Percentiles rank a stretch among this genome's conserved stretches.
Evolutionary conservation across 495 filamentous ascomycete genomes (phyloP).

Genomic region (Penicillium flavigenum): DNA sequence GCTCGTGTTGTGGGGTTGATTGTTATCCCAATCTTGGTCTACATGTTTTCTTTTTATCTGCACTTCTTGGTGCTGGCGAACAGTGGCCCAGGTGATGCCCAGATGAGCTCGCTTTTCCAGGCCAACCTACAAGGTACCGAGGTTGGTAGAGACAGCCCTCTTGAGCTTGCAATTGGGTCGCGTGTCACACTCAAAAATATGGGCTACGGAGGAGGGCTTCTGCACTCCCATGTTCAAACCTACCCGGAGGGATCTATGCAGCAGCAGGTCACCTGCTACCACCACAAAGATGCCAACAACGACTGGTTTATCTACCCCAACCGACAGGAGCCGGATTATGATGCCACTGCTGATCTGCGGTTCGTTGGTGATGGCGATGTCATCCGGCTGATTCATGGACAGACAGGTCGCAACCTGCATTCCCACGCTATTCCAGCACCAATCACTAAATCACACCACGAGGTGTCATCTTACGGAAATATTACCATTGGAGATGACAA

Average conservation of each 20-base stretch:
- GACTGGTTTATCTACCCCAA: slow-evolving; percentile 99
- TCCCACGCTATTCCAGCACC: slow-evolving; percentile 88
- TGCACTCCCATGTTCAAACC: slow-evolving; percentile 95
- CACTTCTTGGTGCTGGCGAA: slow-evolving; percentile 93
- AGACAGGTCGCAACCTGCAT: slow-evolving; percentile 95
- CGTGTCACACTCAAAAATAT: slow-evolving; percentile 96
- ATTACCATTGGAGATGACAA: slow-evolving; percentile 96
- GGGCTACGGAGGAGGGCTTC: slow-evolving; percentile 96
- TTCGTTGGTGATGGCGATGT: slow-evolving; percentile 76
- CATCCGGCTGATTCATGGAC: slow-evolving; percentile 88
- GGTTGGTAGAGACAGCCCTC: slow-evolving; percentile 87
- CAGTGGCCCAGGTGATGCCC: slow-evolving; percentile 93
- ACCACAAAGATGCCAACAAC: slow-evolving; percentile 99
- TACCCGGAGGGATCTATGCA: slow-evolving; percentile 92
- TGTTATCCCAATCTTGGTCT: slow-evolving; percentile 78
- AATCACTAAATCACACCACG: slow-evolving; percentile 81
- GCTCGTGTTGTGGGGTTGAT: slow-evolving; percentile 87
- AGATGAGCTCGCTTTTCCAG: slow-evolving; percentile 99
- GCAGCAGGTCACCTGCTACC: slow-evolving; percentile 98
- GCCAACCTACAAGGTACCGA: slow-evolving; percentile 92
- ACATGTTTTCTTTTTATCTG: slow-evolving; percentile 90
- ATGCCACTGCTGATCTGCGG: slow-evolving; percentile 62
- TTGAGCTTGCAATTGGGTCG: slow-evolving; percentile 87
- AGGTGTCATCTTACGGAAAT: slow-evolving; percentile 96
- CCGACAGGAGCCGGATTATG: slow-evolving; percentile 69